Evolutionary conservation across 495 filamentous ascomycete species (phyloP), one percentile per base, ranked within the genome.

Genomic region (Neurospora tetraspora): DNA sequence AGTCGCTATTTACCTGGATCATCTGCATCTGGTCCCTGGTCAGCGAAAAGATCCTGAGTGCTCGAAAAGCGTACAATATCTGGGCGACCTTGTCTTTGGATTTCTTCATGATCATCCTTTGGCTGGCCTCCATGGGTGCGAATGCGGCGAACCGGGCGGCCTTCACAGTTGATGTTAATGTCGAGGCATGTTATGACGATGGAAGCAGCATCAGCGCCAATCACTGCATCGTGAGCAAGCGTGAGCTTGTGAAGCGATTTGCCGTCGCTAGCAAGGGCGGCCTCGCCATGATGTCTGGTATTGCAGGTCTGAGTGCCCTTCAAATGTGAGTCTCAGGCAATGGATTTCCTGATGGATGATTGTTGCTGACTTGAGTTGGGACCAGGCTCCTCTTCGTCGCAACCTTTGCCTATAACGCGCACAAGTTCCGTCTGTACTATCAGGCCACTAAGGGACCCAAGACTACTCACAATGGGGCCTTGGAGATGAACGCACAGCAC

Each of bases 1-100:
- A 87, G 85, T 75, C 76, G 59, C 31, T 87, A 43, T 82, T 86
- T 72, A 86, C 85, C 8, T 84, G 81, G 81, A 76, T 85, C 68
- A 76, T 85, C 11, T 77, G 78, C 45, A 68, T 75, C 2, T 87
- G 85, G 71, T 75, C 75, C 20, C 73, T 87, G 71, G 74, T 85
- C 6, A 74, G 80, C 3, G 83, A 86, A 72, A 83, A 83, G 39
- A 77, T 83, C 8, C 18, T 78, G 6, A 73, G 76, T 10, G 82
- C 81, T 23, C 77, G 73, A 18, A 47, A 73, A 1, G 78, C 74
- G 10, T 86, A 86, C 73, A 85, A 86, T 74, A 84, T 82, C 40
- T 84, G 81, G 81, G 84, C 85, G 18, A 71, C 85, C 36, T 78
- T 86, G n/a, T 72, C 80, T 5, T 77, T 86, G 16, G 84, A 86